Percentiles rank a stretch among this genome's conserved stretches.
Evolutionary conservation across 139 green algal genomes (phyloP).

Genomic region (Gonium pectorale): DNA sequence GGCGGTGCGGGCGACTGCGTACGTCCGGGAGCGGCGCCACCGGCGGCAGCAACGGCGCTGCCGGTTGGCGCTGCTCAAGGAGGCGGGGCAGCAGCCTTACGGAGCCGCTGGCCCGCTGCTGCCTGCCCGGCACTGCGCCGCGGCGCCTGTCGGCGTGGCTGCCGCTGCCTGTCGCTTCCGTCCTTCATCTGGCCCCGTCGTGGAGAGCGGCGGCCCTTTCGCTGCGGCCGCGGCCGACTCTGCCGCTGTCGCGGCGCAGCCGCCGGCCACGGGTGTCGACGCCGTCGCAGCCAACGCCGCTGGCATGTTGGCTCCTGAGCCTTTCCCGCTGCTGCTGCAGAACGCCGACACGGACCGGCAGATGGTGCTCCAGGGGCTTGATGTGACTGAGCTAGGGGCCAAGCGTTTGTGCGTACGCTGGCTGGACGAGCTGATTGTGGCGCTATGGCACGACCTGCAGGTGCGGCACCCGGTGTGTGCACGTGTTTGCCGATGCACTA

Average conservation of each 20-base stretch:
- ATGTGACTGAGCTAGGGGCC: slow-evolving; percentile 17
- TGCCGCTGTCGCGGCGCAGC: background rate
- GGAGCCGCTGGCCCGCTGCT: slow-evolving; percentile 1
- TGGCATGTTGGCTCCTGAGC: too few relatives aligned
- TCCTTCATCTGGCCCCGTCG: background rate
- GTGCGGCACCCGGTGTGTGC: background rate
- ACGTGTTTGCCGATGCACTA: too few relatives aligned
- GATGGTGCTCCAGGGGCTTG: background rate
- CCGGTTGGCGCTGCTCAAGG: background rate
- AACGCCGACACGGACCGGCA: slow-evolving; percentile 31
- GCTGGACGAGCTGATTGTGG: slow-evolving; percentile 63
- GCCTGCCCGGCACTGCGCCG: background rate
- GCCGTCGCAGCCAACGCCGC: background rate
- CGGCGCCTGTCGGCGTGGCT: background rate
- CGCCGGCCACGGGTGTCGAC: background rate
- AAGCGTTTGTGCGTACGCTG: slow-evolving; percentile 54
- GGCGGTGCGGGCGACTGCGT: background rate
- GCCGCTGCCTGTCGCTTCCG: background rate
- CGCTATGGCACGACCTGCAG: slow-evolving; percentile 66
- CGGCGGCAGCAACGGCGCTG: background rate
- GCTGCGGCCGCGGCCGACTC: background rate
- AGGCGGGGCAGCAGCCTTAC: background rate
- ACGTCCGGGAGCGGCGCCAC: background rate
- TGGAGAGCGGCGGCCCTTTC: background rate
- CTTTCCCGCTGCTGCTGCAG: slow-evolving; percentile 6